These are phyloP conservation scores for Penicillium hesseltinei DNA, from an alignment of 2,329 filamentous ascomycete species.

Conservation along the genomic window DNA sequence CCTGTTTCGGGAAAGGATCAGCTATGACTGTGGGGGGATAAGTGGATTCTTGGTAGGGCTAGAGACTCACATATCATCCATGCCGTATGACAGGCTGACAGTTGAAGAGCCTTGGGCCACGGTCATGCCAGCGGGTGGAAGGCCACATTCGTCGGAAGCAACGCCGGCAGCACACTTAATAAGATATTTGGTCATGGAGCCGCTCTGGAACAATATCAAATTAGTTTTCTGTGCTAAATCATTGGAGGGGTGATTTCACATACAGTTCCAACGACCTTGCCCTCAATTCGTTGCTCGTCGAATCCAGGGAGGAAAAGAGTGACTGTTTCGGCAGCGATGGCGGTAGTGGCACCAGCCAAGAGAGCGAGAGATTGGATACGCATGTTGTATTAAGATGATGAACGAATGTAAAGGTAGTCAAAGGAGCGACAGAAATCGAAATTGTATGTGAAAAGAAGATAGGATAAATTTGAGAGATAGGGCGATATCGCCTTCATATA, in stretches of 20 bases:
- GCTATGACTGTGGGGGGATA: background rate
- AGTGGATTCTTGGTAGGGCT: background rate
- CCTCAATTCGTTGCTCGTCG: background rate
- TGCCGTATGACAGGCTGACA: background rate
- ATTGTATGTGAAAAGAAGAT: background rate
- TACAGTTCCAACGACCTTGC: constrained; percentile 8
- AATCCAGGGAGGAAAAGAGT: constrained; percentile 6
- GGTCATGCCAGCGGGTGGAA: background rate
- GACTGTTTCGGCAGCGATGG: constrained; percentile 5
- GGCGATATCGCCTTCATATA: background rate
- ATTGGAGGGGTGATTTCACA: background rate
- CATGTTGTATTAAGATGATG: background rate
- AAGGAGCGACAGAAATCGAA: background rate
- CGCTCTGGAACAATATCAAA: background rate
- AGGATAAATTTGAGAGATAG: background rate
- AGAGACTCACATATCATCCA: background rate
- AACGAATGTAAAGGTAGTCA: background rate
- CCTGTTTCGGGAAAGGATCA: constrained; percentile 4
- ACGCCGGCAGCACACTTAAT: background rate
- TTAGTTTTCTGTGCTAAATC: background rate
- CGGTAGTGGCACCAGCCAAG: constrained; percentile 5
- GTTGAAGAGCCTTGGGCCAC: constrained; percentile 3
- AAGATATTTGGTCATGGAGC: constrained; percentile 5
- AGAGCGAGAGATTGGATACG: constrained; percentile 9
- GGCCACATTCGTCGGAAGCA: background rate